Percentiles rank a stretch among this genome's conserved stretches.
These are phyloP conservation scores for Curvularia hawaiiensis DNA, from an alignment of 2,329 filamentous ascomycete genomes.

Conservation along the genomic window DNA sequence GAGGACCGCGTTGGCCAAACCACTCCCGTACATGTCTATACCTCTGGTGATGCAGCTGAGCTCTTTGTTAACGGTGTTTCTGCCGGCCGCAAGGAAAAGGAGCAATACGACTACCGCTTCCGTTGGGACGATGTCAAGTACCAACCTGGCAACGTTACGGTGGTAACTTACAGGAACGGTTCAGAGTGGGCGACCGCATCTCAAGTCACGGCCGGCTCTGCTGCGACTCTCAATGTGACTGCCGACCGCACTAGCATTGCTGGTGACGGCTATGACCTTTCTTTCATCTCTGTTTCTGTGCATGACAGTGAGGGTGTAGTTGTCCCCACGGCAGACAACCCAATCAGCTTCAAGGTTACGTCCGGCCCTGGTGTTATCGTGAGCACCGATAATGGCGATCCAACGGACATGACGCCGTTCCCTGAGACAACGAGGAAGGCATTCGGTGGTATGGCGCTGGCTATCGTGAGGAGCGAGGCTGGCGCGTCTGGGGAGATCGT, in stretches of 20 bases:
- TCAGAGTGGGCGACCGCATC: slow-evolving; percentile 53
- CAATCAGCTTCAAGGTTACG: slow-evolving; percentile 52
- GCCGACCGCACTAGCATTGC: slow-evolving; percentile 50
- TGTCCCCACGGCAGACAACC: slow-evolving; percentile 52
- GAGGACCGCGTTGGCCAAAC: slow-evolving; percentile 50
- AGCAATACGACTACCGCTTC: slow-evolving; percentile 53
- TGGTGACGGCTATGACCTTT: slow-evolving; percentile 53
- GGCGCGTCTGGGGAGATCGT: slow-evolving; percentile 20
- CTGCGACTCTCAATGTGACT: slow-evolving; percentile 48
- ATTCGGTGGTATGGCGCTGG: slow-evolving; percentile 34
- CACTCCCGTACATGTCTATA: slow-evolving; percentile 62
- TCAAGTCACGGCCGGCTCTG: slow-evolving; percentile 50
- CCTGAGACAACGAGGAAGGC: slow-evolving; percentile 29
- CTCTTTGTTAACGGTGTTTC: slow-evolving; percentile 60
- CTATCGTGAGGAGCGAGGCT: slow-evolving; percentile 26
- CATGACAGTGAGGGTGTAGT: slow-evolving; percentile 52
- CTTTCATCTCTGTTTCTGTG: slow-evolving; percentile 55
- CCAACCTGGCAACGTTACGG: slow-evolving; percentile 54
- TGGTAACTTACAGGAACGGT: slow-evolving; percentile 57
- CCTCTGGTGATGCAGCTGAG: slow-evolving; percentile 59
- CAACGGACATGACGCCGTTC: slow-evolving; percentile 33
- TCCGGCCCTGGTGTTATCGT: slow-evolving; percentile 52
- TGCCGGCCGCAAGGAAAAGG: slow-evolving; percentile 49
- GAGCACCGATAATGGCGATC: slow-evolving; percentile 32
- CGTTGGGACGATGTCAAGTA: slow-evolving; percentile 60